Percentiles rank a stretch among this genome's conserved stretches.
Conservation (phyloP, 192 early-diverging fungal species). For the Coemansia sp. region DNA sequence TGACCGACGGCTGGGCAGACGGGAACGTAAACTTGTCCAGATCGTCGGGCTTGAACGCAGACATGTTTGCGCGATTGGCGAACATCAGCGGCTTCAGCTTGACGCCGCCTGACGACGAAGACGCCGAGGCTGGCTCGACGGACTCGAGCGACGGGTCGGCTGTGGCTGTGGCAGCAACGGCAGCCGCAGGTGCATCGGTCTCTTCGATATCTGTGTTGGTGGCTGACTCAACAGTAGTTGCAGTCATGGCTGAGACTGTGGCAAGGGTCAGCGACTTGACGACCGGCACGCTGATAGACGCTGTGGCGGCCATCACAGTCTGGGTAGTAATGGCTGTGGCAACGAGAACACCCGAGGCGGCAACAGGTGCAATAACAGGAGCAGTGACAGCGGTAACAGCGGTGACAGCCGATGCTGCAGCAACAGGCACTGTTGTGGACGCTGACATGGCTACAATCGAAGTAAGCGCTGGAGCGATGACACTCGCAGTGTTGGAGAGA, state of each 20-base stretch:
- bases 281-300: not conserved
- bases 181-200: not conserved
- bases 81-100: conserved; percentile 31
- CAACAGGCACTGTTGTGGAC: not conserved
- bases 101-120: conserved; percentile 1
- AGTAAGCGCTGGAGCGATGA: not conserved
- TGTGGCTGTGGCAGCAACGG: not conserved
- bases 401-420: not conserved
- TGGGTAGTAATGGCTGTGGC: not conserved
- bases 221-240: not conserved
- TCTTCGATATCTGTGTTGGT: not conserved
- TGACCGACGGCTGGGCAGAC: conserved; percentile 28
- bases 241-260: not conserved
- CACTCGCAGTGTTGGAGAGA: not conserved
- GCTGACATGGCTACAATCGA: not conserved
- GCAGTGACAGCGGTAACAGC: not conserved
- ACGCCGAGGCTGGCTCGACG: not conserved
- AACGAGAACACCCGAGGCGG: not conserved
- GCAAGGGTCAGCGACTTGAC: not conserved
- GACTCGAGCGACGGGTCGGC: not conserved
- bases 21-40: conserved; percentile 51
- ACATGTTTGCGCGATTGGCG: conserved; percentile 17
- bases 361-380: not conserved
- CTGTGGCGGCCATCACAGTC: not conserved
- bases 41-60: conserved; percentile 45